Percentiles rank a stretch among this genome's conserved stretches.
These are phyloP conservation scores for Wickerhamomyces mucosus DNA, from an alignment of 805 yeast genomes.

Conservation along the genomic window DNA sequence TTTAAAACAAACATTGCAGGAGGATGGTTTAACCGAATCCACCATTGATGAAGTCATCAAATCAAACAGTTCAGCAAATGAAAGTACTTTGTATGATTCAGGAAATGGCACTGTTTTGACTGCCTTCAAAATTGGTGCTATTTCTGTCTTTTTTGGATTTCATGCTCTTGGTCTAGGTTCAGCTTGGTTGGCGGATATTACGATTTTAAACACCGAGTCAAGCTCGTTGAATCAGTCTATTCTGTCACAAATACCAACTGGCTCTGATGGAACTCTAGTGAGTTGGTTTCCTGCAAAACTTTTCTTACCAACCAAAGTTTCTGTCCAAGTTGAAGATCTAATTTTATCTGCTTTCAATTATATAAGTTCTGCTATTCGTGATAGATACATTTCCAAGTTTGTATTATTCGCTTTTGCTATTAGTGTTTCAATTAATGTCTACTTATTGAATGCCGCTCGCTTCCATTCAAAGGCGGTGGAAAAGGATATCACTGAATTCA, in stretches of 20 bases:
- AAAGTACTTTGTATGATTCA: constrained; percentile 19
- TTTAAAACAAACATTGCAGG: constrained; percentile 75
- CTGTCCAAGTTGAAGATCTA: constrained; percentile 55
- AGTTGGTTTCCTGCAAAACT: constrained; percentile 48
- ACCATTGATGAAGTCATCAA: constrained; percentile 63
- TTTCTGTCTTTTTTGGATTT: constrained; percentile 49
- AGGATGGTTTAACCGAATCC: constrained; percentile 74
- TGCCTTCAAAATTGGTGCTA: constrained; percentile 49
- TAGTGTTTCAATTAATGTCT: constrained; percentile 74
- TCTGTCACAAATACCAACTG: constrained; percentile 24
- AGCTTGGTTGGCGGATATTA: constrained; percentile 53
- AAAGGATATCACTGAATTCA: constrained; percentile 11
- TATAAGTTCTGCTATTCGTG: constrained; percentile 64
- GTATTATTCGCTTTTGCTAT: constrained; percentile 63
- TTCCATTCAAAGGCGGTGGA: constrained; percentile 37
- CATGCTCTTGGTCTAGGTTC: constrained; percentile 64
- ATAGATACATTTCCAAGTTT: constrained; percentile 70
- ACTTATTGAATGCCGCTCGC: constrained; percentile 80
- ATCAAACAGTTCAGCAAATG: constrained; percentile 17
- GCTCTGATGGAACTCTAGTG: constrained; percentile 40
- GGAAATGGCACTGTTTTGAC: constrained; percentile 35
- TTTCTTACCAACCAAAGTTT: constrained; percentile 46
- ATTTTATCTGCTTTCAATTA: constrained; percentile 40
- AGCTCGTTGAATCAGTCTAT: constrained; percentile 18
- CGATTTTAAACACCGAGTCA: constrained; percentile 17